phyloP scores from a whole-genome alignment of 106 monocot genomes.

The Triglochin maritima region DNA sequence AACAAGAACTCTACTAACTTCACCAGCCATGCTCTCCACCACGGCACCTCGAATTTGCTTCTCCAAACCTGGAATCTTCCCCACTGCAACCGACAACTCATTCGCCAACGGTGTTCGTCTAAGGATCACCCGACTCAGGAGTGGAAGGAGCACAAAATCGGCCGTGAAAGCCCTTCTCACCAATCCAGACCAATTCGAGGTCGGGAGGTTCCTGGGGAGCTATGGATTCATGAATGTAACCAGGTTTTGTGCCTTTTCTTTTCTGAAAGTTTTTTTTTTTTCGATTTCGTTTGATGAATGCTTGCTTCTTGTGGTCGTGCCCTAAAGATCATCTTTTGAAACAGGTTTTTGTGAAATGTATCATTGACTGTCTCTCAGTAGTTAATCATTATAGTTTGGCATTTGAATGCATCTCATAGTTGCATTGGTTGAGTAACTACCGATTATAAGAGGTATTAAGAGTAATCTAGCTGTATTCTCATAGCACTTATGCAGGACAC shows the following conservation, averaged over 20 bases:
- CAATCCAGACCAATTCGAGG: constrained; percentile 64
- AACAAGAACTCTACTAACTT: too few species aligned
- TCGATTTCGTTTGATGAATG: neutral
- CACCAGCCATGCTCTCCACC: too few species aligned
- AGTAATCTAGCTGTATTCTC: too few species aligned
- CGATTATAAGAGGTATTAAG: too few species aligned
- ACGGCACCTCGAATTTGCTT: neutral
- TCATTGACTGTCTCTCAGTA: too few species aligned
- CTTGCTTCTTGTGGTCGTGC: neutral
- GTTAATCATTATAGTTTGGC: too few species aligned
- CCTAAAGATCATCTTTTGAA: neutral
- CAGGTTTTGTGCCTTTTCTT: constrained; percentile 26
- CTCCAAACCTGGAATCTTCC: neutral
- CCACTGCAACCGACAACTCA: neutral
- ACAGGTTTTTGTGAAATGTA: too few species aligned
- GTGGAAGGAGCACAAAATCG: neutral
- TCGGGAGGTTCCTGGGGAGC: constrained; percentile 78
- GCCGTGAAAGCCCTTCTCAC: constrained; percentile 37
- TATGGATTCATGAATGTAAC: constrained; percentile 98
- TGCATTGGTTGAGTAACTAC: too few species aligned
- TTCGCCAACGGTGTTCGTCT: neutral
- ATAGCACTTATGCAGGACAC: too few species aligned
- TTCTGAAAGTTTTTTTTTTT: neutral
- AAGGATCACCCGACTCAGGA: neutral
- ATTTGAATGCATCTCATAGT: too few species aligned